Evolutionary conservation across 1,284 basidiomycete genomes (phyloP).

Genomic region (Apiotrichum gracile): DNA sequence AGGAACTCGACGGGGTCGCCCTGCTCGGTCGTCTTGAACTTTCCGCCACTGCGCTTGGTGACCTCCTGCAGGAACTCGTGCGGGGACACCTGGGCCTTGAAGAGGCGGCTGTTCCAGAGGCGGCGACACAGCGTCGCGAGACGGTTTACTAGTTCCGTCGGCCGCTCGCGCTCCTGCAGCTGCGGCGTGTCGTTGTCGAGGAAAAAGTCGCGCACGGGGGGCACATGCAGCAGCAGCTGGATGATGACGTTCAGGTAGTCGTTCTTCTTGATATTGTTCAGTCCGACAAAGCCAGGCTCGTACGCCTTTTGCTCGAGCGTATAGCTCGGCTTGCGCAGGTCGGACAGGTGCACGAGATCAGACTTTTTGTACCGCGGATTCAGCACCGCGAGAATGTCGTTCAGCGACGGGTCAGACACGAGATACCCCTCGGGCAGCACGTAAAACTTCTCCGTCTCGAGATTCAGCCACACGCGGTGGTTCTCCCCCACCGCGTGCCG

Average conservation of each 20-base stretch:
- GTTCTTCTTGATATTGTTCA: conserved; percentile 96
- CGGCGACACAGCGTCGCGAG: conserved; percentile 82
- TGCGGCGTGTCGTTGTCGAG: conserved; percentile 60
- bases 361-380: conserved; percentile 64
- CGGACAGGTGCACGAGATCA: conserved; percentile 52
- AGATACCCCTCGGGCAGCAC: conserved; percentile 96
- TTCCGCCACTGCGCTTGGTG: conserved; percentile 73
- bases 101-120: conserved; percentile 89
- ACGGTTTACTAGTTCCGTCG: conserved; percentile 72
- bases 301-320: conserved; percentile 78
- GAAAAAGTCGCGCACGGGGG: conserved; percentile 81
- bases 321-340: conserved; percentile 62
- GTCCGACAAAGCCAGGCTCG: conserved; percentile 86
- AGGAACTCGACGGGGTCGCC: conserved; percentile 96
- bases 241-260: conserved; percentile 98
- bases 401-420: conserved; percentile 89
- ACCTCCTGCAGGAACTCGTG: conserved; percentile 99
- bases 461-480: conserved; percentile 96
- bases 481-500: conserved; percentile 95
- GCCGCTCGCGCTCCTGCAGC: conserved; percentile 34
- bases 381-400: conserved; percentile 88
- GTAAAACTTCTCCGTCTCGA: conserved; percentile 92
- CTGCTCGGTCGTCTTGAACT: conserved; percentile 86
- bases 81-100: conserved; percentile 97
- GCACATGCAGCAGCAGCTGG: conserved; percentile 84